phyloP scores from a whole-genome alignment of 345 rosid species.

The Laguncularia racemosa region DNA sequence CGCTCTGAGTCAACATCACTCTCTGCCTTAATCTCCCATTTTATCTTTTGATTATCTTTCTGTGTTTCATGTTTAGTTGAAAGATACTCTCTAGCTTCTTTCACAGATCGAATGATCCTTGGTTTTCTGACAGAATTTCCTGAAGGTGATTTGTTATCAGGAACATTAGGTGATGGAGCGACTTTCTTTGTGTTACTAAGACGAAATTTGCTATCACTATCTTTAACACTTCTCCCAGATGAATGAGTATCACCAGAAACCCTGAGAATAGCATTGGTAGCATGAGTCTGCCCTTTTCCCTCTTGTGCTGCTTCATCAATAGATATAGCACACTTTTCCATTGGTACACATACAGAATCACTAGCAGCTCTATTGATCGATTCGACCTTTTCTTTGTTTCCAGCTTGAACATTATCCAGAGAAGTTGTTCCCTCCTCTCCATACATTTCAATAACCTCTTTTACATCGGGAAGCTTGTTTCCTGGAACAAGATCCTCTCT shows the following conservation, averaged over 20 bases:
- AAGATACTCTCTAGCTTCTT: slow-evolving; percentile 82
- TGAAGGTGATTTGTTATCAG: slow-evolving; percentile 14
- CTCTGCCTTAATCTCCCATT: slow-evolving; percentile 16
- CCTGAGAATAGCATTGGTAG: slow-evolving; percentile 18
- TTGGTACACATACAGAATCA: too few relatives aligned
- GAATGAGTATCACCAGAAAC: slow-evolving; percentile 18
- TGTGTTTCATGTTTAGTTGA: slow-evolving; percentile 25
- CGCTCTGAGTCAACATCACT: slow-evolving; percentile 11
- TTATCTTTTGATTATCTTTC: slow-evolving; percentile 20
- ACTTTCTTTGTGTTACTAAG: slow-evolving; percentile 11
- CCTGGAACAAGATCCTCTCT: slow-evolving; percentile 18
- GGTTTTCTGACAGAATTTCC: slow-evolving; percentile 29
- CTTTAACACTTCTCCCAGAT: slow-evolving; percentile 7
- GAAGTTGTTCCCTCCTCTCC: slow-evolving; percentile 11
- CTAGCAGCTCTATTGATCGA: slow-evolving; percentile 12
- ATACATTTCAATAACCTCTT: slow-evolving; percentile 8
- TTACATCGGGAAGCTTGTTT: slow-evolving; percentile 9
- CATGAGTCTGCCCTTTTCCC: slow-evolving; percentile 6
- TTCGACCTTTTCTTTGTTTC: not conserved
- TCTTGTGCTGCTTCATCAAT: not conserved
- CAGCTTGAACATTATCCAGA: not conserved
- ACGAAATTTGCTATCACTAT: slow-evolving; percentile 9
- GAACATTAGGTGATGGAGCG: slow-evolving; percentile 26
- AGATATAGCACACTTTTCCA: too few relatives aligned
- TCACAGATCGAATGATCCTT: slow-evolving; percentile 65